Evolutionary conservation across 2,329 filamentous ascomycete genomes (phyloP), one percentile per base, ranked within the genome.

Genomic region (Trichoderma simmonsii): DNA sequence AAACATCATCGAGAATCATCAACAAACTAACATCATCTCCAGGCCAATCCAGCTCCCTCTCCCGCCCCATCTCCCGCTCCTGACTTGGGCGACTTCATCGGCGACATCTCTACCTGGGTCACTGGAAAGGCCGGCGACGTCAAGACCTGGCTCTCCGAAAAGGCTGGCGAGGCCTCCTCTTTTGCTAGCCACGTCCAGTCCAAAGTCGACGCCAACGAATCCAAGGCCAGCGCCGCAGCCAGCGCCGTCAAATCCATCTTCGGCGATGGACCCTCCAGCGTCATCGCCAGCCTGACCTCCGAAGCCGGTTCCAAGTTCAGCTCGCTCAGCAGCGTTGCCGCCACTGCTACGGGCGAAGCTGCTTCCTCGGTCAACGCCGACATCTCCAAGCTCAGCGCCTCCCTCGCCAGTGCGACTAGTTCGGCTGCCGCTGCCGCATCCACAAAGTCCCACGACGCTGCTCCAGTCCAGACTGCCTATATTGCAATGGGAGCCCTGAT

Each of bases 401-500:
- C 66, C 21, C 64, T 71, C 32, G 74, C 69, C n/a, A 73, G 74
- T 8, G 72, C 71, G 14, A 73, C 75, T 11, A 73, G 74, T 54
- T 57, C 66, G 32, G 72, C 76, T 64, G 75, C 74, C 51, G 72
- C 64, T 1, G 74, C 75, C 26, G 75, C 70, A 24, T 71, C 74
- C 21, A 73, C 71, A 60, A 75, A 21, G 73, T 67, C 65, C 34
- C 69, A 61, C 28, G 77, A 74, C n/a, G 75, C 74, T 65, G 78
- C 75, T 8, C 80, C 80, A 7, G 80, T 77, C 70, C 81, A 80
- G 73, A 85, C 83, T 18, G 85, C 80, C 32, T 83, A 81, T 32
- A 75, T 86, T 56, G 84, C 82, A 24, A 77, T 86, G 61, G 84
- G 84, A 36, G 85, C 84, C 28, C 79, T 86, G 72, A 78, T 86